Evolutionary conservation across 345 rosid species (phyloP), one percentile per base, ranked within the genome.

Genomic region (Xanthoceras sorbifolium): DNA sequence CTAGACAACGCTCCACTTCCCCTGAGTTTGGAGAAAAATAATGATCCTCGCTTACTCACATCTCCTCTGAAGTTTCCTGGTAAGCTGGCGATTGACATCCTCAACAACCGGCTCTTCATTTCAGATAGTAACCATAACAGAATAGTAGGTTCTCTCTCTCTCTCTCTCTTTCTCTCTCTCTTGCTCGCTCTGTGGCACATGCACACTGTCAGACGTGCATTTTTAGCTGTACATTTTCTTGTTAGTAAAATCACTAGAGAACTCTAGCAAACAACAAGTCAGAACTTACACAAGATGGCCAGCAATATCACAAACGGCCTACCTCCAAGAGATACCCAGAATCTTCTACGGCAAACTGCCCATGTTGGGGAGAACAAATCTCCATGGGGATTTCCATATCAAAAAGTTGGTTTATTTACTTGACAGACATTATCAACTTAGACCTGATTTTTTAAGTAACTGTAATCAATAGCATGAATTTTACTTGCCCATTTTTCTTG

Each of bases 71-170:
- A 95, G 86, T 95, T 90, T 85, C 99, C 98, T 2, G 96, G 99
- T 69, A 95, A 95, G 87, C 81, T 95, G 86, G 96, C 96, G 0
- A 78, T 93, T 76, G 99, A 95, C 86, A 75, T 84, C 52, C 90
- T 93, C 81, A 94, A 93, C 87, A 91, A 89, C 68, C 86, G 99
- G 54, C 90, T 94, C 40, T 95, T 95, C 86, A 91, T 95, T 82
- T 93, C 98, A 59, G 99, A 95, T 81, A 91, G 99, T 82, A 93
- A 95, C 85, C 99, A 95, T 77, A 93, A 95, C 85, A 94, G 98
- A 78, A 90, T 93, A 63, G 99, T 93, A 90, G 22, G 82, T 57
- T 85, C 73, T 76, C 83, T 72, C 55, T 80, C 67, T 67, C 75
- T 82, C 60, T 76, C 36, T 32, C n/a, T 38, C 42, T 38, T 8